Evolutionary conservation across 192 early-diverging fungal species (phyloP).

Genomic region (Radiomyces spectabilis): DNA sequence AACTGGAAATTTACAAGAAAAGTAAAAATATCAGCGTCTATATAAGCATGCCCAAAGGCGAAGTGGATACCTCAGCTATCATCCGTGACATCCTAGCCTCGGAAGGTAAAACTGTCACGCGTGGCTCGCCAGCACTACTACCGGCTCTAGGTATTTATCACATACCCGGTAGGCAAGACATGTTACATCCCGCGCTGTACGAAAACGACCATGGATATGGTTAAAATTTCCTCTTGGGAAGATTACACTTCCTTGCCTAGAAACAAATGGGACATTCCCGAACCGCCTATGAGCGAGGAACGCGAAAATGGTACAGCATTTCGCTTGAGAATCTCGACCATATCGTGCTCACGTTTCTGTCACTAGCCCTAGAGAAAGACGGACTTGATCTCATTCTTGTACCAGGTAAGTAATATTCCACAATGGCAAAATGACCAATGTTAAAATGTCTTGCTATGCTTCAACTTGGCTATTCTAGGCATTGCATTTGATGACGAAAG

Average conservation of each 20-base stretch:
- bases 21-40: conserved; percentile 42
- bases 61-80: conserved; percentile 40
- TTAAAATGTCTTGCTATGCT: not conserved
- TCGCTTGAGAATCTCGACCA: not conserved
- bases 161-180: conserved; percentile 28
- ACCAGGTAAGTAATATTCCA: conserved; percentile 27
- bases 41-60: conserved; percentile 43
- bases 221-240: conserved; percentile 47
- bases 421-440: no score
- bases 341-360: not conserved
- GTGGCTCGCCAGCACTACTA: no score
- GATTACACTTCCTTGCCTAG: conserved; percentile 52
- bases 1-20: conserved; percentile 25
- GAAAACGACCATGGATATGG: conserved; percentile 56
- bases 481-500: conserved; percentile 50
- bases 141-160: no score
- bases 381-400: conserved; percentile 56
- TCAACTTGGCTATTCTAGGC: conserved; percentile 37
- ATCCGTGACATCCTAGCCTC: conserved; percentile 35
- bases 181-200: conserved; percentile 50
- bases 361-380: conserved; percentile 37
- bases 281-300: conserved; percentile 41
- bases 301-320: conserved; percentile 44
- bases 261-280: conserved; percentile 65
- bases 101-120: conserved; percentile 24